Base-by-base conservation (phyloP, 768 basidiomycete genomes). In the Boletus insuetus region DNA sequence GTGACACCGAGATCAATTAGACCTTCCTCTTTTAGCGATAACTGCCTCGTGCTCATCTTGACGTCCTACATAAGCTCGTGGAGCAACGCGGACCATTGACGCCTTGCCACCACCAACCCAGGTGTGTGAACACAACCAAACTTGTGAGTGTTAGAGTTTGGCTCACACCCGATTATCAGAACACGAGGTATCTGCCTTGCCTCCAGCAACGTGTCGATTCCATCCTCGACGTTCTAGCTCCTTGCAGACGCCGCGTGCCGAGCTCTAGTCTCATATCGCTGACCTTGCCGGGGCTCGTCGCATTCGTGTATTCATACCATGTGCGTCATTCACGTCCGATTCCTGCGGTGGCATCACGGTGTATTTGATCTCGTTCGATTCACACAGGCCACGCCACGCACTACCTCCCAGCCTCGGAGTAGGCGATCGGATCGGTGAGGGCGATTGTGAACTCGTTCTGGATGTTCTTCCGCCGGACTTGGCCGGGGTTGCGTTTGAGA, bases 361-460 rank as follows among this genome's bases (percentile, higher is more conserved):
- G 26, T 42, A 41, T 39, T 39, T 39, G 51, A 58, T 46, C 31
- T 54, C 6, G 22, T 14, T 49, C 22, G 19, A 45, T 46, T 55
- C 38, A 38, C 40, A 51, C 50, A 68, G 67, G 67, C 56, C 63
- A 53, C 59, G 59, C 26, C 42, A 56, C n/a, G 53, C 42, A 31
- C 37, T 49, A 49, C 58, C 68, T 29, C 65, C 69, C 34, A 63
- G 55, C 46, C 61, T 71, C 40, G 73, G 72, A 34, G 61, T 63
- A n/a, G 73, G 72, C 17, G 74, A 79, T 53, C 54, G 43, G 31
- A 74, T 89, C 17, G 89, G 86, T 12, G 82, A 85, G 37, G 89
- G 89, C 0, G 89, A 91, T 62, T 83, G 82, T 1, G 77, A 72
- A 52, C 75, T 91, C n/a, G 71, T 84, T 8, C 71, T 76, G 6